Evolutionary conservation across 805 yeast species (phyloP), one percentile per base, ranked within the genome.

Genomic region (Sugiyamaella chiloensis): DNA sequence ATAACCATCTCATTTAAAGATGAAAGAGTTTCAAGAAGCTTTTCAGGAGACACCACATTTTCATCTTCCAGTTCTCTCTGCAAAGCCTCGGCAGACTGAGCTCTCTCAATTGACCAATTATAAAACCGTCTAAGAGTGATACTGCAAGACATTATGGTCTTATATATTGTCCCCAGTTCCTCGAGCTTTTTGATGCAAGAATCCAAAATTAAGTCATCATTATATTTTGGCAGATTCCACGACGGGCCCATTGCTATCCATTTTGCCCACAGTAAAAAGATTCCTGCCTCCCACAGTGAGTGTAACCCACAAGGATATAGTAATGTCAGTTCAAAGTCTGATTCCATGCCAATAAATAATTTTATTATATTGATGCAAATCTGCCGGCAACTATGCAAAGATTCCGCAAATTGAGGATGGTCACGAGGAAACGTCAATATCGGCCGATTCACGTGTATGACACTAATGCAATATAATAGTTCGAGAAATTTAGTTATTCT

Each of bases 351-450:
- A 16, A 24, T n/a, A 39, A 23, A 23, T 11, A 39, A 11, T 14
- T 23, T 14, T 14, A 39, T 23, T 5, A 39, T 39, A 12, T 39
- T 24, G 14, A 39, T 12, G 19, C 29, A 39, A 9, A 30, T 24
- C 9, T 7, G 7, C 29, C 26, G n/a, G 30, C 42, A 39, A 24
- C 7, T 19, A 14, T 9, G 12, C 14, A 39, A 12, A n/a, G 42
- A 39, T 23, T 21, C 30, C 29, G n/a, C 26, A 23, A 39, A 39
- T 30, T 39, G 42, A 20, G 42, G 26, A 39, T 39, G 42, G 9
- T 20, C 23, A 17, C 11, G 9, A 7, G 23, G 42, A 24, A 39
- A 39, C 5, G 42, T 39, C 42, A 39, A 23, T n/a, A 24, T 19
- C 7, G 42, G 42, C 7, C 42, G 27, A 24, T 39, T 20, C 9